phyloP scores from a whole-genome alignment of 2,329 filamentous ascomycete genomes.

The Colletotrichum tamarilloi region DNA sequence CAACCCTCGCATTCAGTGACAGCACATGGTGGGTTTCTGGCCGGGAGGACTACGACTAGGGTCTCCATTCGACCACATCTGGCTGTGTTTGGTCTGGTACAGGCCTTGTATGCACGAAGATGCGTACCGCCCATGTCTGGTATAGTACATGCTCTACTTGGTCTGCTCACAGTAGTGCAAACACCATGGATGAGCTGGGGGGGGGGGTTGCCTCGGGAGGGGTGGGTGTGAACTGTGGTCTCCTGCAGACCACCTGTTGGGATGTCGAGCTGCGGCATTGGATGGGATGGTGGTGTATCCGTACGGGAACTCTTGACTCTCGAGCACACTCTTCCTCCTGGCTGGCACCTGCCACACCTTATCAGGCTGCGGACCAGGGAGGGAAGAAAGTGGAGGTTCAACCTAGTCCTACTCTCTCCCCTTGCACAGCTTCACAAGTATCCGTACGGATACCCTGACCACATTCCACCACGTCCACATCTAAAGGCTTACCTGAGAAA shows the following conservation, averaged over 20 bases:
- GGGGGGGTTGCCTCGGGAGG: slow-evolving; percentile 4
- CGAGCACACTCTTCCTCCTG: slow-evolving; percentile 14
- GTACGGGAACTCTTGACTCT: slow-evolving; percentile 13
- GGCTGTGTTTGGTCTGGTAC: slow-evolving; percentile 26
- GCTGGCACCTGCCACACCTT: slow-evolving; percentile 35
- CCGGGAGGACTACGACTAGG: slow-evolving; percentile 11
- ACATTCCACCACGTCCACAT: slow-evolving; percentile 27
- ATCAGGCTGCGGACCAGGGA: slow-evolving; percentile 31
- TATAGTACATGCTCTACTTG: slow-evolving; percentile 25
- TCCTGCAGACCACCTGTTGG: slow-evolving; percentile 31
- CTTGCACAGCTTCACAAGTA: slow-evolving; percentile 31
- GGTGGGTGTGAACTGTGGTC: slow-evolving; percentile 25
- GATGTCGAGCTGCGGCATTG: slow-evolving; percentile 28
- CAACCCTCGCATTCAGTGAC: slow-evolving; percentile 24
- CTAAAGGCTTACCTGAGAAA: slow-evolving; percentile 13
- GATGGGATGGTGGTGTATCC: slow-evolving; percentile 16
- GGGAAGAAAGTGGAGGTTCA: slow-evolving; percentile 3
- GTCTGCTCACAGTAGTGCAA: slow-evolving; percentile 30
- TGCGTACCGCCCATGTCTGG: slow-evolving; percentile 13
- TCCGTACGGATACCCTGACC: slow-evolving; percentile 12
- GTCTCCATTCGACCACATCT: slow-evolving; percentile 10
- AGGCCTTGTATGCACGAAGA: slow-evolving; percentile 17
- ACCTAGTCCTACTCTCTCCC: slow-evolving; percentile 2
- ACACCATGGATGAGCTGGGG: slow-evolving; percentile 15
- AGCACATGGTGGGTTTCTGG: slow-evolving; percentile 18